Conservation (phyloP, 495 filamentous ascomycete genomes). For the Hypoxylon lienhwacheense region DNA sequence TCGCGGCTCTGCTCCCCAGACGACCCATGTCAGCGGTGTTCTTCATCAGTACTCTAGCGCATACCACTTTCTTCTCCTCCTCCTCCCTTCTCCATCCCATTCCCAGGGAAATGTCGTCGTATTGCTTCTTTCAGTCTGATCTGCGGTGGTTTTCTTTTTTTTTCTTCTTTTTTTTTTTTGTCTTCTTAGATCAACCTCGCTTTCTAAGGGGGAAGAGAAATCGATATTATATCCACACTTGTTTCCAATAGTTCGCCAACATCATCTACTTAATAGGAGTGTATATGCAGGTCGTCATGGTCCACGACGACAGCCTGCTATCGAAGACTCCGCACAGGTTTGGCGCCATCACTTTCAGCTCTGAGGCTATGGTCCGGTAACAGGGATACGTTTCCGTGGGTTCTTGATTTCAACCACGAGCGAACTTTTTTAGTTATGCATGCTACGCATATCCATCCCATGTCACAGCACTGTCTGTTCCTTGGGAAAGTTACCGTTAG, state of each 20-base stretch:
- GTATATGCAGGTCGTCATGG: neutral
- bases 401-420: neutral
- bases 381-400: neutral
- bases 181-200: slow-evolving; percentile 10
- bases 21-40: slow-evolving; percentile 3
- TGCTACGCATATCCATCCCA: slow-evolving; percentile 16
- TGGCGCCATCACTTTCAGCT: slow-evolving; percentile 3
- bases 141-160: slow-evolving; percentile 5
- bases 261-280: neutral
- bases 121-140: neutral
- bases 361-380: neutral
- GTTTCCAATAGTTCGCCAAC: neutral
- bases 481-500: slow-evolving; percentile 1
- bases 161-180: too few species aligned
- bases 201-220: neutral
- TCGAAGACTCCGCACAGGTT: slow-evolving; percentile 3
- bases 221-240: neutral
- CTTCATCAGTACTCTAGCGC: slow-evolving; percentile 11
- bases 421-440: neutral
- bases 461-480: neutral
- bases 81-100: neutral
- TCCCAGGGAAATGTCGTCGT: too few species aligned
- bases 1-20: slow-evolving; percentile 14
- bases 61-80: neutral
- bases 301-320: neutral